Evolutionary conservation across 768 basidiomycete genomes (phyloP), one percentile per base, ranked within the genome.

Genomic region (Ephemerocybe angulata): DNA sequence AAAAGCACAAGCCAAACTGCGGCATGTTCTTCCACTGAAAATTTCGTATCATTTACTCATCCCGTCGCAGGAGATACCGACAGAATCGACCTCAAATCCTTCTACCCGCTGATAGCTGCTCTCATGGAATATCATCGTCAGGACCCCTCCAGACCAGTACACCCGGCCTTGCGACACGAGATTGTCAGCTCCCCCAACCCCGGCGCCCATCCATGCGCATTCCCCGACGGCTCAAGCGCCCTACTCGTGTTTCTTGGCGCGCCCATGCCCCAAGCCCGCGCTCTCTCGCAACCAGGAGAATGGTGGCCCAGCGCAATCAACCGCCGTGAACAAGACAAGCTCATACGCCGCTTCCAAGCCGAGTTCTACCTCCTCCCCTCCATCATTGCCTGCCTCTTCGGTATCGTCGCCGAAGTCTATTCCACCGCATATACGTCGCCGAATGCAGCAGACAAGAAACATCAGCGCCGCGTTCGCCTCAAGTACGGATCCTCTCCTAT

Each of bases 361-460:
- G 71, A 76, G 48, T 73, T 74, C 4, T 60, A 67, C 43, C 60
- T 68, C 5, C 64, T 76, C 8, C 68, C 71, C 3, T 66, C 69
- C 56, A 47, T 71, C 21, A 63, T 67, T 4, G 59, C 73, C 12
- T 58, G 70, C 12, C 66, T 66, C 30, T 35, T 76, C 15, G 64
- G 67, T 0, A 59, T 78, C 3, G 65, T 76, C 5, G 60, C 68
- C 3, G 70, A 72, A 51, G 67, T 79, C 25, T 77, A 76, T 59
- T 72, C 74, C 1, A 72, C 76, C 3, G 52, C 53, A 8, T 53
- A 53, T 27, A 25, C 27, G 13, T 28, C 43, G 22, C 31, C 22
- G 10, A n/a, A 25, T 19, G 10, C 47, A 10, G 6, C 21, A 5
- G 47, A 55, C 15, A 8, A 25, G 1, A 31, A 11, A 11, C 7